These are phyloP conservation scores for Aspergillus novofumigatus DNA, from an alignment of 2,329 filamentous ascomycete species.

Conservation along the genomic window DNA sequence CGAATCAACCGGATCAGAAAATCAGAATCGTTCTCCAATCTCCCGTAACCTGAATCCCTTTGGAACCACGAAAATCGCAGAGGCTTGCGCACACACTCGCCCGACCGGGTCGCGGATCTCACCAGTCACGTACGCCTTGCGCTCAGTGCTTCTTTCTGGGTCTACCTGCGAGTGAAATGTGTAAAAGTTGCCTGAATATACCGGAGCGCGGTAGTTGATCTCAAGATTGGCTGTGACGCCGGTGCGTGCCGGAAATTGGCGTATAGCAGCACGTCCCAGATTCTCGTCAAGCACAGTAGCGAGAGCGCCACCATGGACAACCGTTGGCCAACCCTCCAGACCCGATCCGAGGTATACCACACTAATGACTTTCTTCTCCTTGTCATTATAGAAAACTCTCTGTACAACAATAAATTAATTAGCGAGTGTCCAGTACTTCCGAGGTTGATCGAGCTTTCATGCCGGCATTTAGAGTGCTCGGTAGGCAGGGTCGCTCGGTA, in stretches of 20 bases:
- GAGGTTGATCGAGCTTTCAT: slow-evolving; percentile 15
- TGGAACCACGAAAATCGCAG: slow-evolving; percentile 57
- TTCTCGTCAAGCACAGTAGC: slow-evolving; percentile 67
- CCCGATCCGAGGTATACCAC: slow-evolving; percentile 66
- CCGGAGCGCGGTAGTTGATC: slow-evolving; percentile 60
- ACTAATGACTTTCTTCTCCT: slow-evolving; percentile 55
- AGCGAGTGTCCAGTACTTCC: slow-evolving; percentile 10
- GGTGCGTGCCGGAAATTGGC: slow-evolving; percentile 45
- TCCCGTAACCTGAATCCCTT: slow-evolving; percentile 43
- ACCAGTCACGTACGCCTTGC: slow-evolving; percentile 35
- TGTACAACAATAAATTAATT: slow-evolving; percentile 39
- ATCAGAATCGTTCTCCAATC: slow-evolving; percentile 39
- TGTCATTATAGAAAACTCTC: slow-evolving; percentile 60
- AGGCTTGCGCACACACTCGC: slow-evolving; percentile 55
- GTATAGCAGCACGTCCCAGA: slow-evolving; percentile 59
- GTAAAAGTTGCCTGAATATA: slow-evolving; percentile 60
- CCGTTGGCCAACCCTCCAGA: slow-evolving; percentile 64
- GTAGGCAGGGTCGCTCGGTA: not conserved
- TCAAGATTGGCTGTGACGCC: slow-evolving; percentile 56
- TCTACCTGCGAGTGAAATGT: slow-evolving; percentile 50
- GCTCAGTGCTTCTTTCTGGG: slow-evolving; percentile 33
- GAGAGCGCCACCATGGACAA: slow-evolving; percentile 67
- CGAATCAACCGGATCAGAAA: slow-evolving; percentile 22
- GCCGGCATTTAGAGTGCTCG: slow-evolving; percentile 1
- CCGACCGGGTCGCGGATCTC: slow-evolving; percentile 44